phyloP scores from a whole-genome alignment of 2,329 filamentous ascomycete species.

The Penicillium sp. region DNA sequence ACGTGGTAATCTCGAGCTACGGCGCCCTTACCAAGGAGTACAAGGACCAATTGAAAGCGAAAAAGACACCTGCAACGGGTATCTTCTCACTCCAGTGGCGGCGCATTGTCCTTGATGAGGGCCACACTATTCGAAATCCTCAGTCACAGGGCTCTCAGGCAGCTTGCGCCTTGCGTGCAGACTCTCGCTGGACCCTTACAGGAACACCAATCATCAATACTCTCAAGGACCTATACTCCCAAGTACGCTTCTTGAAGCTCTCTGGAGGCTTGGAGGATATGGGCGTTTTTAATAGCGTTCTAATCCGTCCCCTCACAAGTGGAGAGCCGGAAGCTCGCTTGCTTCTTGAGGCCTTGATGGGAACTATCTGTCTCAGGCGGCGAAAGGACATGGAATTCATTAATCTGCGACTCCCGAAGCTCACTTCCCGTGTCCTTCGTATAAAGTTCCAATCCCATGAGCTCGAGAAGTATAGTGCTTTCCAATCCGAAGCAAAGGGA shows the following conservation, averaged over 20 bases:
- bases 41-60: slow-evolving; percentile 43
- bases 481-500: slow-evolving; percentile 74
- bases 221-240: slow-evolving; percentile 76
- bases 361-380: slow-evolving; percentile 75
- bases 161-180: slow-evolving; percentile 64
- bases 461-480: slow-evolving; percentile 71
- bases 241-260: slow-evolving; percentile 74
- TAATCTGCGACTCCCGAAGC: slow-evolving; percentile 73
- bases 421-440: slow-evolving; percentile 75
- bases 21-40: slow-evolving; percentile 71
- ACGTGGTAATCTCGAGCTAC: slow-evolving; percentile 83
- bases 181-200: slow-evolving; percentile 75
- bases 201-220: slow-evolving; percentile 84
- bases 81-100: slow-evolving; percentile 71
- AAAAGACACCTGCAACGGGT: slow-evolving; percentile 48
- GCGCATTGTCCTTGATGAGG: slow-evolving; percentile 79
- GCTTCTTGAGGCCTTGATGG: slow-evolving; percentile 74
- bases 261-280: slow-evolving; percentile 72
- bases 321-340: slow-evolving; percentile 60
- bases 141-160: slow-evolving; percentile 71
- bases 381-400: slow-evolving; percentile 89
- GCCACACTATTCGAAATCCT: slow-evolving; percentile 77
- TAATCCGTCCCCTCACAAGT: slow-evolving; percentile 66
- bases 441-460: slow-evolving; percentile 74
- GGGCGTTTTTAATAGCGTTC: slow-evolving; percentile 70